phyloP scores from a whole-genome alignment of 2,329 filamentous ascomycete species.

The Amylocarpus encephaloides region DNA sequence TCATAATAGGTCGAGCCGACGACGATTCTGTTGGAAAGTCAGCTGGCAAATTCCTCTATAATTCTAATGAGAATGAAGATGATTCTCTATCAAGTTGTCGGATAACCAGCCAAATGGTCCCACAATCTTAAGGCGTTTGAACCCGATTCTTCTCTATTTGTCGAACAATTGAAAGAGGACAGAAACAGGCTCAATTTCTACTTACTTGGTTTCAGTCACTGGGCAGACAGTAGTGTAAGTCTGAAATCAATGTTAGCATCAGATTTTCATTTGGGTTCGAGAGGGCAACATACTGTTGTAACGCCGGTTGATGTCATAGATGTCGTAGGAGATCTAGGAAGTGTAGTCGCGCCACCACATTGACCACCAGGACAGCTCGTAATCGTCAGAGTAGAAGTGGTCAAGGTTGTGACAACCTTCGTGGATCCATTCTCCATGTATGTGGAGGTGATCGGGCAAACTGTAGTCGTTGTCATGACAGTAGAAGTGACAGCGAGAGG shows the following conservation, averaged over 20 bases:
- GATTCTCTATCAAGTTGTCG: no score
- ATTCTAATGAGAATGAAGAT: no score
- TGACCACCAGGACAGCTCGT: conserved; percentile 22
- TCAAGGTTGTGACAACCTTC: conserved; percentile 19
- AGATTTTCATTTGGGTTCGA: no score
- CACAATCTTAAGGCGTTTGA: no score
- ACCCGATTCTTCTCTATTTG: no score
- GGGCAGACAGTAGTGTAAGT: conserved; percentile 30
- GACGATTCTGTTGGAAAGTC: conserved; percentile 22
- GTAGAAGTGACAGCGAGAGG: conserved; percentile 9
- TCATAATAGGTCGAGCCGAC: conserved; percentile 35
- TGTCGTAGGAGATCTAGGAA: conserved; percentile 14
- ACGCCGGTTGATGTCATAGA: conserved; percentile 18
- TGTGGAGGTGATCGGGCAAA: conserved; percentile 24
- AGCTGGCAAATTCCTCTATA: not conserved
- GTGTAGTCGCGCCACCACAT: conserved; percentile 6
- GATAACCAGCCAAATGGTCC: no score
- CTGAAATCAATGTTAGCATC: no score
- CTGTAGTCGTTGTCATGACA: conserved; percentile 20
- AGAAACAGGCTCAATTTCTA: not conserved
- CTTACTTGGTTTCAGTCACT: conserved; percentile 33
- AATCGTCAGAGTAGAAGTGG: conserved; percentile 25
- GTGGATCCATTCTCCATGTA: conserved; percentile 17
- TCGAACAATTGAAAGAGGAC: not conserved
- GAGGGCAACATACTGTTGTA: not conserved